These are phyloP conservation scores for Pyrenochaeta sp. DNA, from an alignment of 2,329 filamentous ascomycete genomes.

Conservation along the genomic window DNA sequence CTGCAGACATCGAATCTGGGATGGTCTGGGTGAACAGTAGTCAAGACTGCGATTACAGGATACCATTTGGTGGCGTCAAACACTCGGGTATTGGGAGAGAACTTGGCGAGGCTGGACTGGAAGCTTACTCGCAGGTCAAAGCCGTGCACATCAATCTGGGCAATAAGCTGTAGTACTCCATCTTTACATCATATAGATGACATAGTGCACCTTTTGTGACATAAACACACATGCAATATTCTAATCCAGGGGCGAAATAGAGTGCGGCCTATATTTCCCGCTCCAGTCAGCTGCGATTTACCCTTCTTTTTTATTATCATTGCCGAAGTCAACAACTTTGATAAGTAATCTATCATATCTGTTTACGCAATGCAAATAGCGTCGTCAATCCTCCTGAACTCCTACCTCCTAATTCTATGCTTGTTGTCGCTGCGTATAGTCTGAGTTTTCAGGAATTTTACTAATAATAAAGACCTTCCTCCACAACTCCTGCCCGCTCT, in stretches of 20 bases:
- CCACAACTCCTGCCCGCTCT: too few relatives aligned
- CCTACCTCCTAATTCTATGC: conserved; percentile 56
- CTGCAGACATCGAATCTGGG: conserved; percentile 66
- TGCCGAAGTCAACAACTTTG: conserved; percentile 5
- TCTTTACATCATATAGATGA: too few relatives aligned
- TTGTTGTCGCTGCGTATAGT: too few relatives aligned
- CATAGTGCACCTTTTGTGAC: too few relatives aligned
- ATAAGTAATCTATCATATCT: conserved; percentile 11
- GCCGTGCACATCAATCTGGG: too few relatives aligned
- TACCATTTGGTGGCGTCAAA: conserved; percentile 71
- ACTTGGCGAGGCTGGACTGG: conserved; percentile 67
- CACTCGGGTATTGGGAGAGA: conserved; percentile 69
- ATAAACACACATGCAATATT: too few relatives aligned
- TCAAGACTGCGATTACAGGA: conserved; percentile 57
- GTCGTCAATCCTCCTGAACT: conserved; percentile 60
- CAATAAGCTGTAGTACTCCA: too few relatives aligned
- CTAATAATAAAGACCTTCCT: too few relatives aligned
- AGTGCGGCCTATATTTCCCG: background rate
- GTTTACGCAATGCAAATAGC: conserved; percentile 54
- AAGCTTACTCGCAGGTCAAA: conserved; percentile 55
- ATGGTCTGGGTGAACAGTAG: conserved; percentile 76
- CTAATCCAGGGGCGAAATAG: background rate
- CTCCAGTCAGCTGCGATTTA: conserved; percentile 8
- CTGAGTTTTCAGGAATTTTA: too few relatives aligned
- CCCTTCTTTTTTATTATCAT: conserved; percentile 4